Base-by-base conservation (phyloP, 106 monocot species). In the Allium cepa region DNA sequence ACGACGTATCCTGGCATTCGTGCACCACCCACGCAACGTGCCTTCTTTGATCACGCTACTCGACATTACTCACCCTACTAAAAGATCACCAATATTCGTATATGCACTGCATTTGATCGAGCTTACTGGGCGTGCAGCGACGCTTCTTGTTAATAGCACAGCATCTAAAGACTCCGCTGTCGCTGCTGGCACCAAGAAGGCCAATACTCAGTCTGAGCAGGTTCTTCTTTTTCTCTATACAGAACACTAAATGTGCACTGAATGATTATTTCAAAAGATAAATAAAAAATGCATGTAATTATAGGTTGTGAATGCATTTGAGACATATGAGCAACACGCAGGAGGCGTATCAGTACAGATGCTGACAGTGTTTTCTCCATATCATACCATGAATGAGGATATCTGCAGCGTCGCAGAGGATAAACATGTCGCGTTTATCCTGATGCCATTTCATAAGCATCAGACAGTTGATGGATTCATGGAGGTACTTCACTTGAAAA, bases 61-160 rank as follows among this genome's bases (percentile, higher is more conserved):
- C 28, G 80, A 81, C 17, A 22, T 59, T 63, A 67, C 80, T 6
- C 70, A 81, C 51, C 80, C 80, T 7, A 81, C 76, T 8, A 81
- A 81, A 26, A 59, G 80, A 9, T 72, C 72, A 5, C 80, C 80
- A 1, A 76, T 81, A 27, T 81, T 76, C 63, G 60, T 81, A 45
- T 76, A 76, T 28, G 72, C 63, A 18, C 68, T 81, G 17, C 76
- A 81, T 68, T 76, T 81, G 16, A 63, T 72, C 53, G 80, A 81
- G 80, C 80, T 81, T 57, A 72, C 71, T 15, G 76, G 72, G 72
- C 80, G 80, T 4, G 55, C 80, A 8, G 62, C 80, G 13, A 68
- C 80, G 9, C 71, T 81, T 28, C 56, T 81, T 26, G 67, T 75
- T 53, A 67, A 67, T 71, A 63, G 71, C 56, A 59, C 60, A 26